These are phyloP conservation scores for Harringtonia lauricola DNA, from an alignment of 2,329 filamentous ascomycete species.

Conservation along the genomic window DNA sequence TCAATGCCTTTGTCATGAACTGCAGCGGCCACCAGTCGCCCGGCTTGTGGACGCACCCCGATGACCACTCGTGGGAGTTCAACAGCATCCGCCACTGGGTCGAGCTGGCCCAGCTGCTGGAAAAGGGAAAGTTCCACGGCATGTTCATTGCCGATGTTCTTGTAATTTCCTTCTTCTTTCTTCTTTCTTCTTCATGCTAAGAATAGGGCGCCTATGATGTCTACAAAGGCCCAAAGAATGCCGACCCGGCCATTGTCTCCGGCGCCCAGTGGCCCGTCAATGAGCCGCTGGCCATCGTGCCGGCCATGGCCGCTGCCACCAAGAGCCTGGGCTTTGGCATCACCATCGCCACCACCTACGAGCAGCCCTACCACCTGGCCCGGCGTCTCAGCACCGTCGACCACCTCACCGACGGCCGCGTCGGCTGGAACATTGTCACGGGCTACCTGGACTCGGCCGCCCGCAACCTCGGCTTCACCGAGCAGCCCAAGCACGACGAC, in stretches of 20 bases:
- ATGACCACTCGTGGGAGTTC: constrained; percentile 51
- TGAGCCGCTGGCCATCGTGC: constrained; percentile 45
- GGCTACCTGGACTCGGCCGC: constrained; percentile 12
- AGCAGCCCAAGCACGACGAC: constrained; percentile 12
- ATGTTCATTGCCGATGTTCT: constrained; percentile 36
- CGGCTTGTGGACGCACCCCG: constrained; percentile 45
- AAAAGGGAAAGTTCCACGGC: constrained; percentile 51
- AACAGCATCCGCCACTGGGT: constrained; percentile 51
- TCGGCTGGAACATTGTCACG: constrained; percentile 30
- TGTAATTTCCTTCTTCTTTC: not conserved
- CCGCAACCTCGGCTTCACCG: constrained; percentile 9
- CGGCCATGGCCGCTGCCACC: constrained; percentile 12
- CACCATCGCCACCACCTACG: constrained; percentile 11
- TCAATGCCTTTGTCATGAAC: constrained; percentile 29
- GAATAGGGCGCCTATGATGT: constrained; percentile 51
- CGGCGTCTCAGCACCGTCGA: constrained; percentile 10
- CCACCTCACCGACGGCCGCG: constrained; percentile 11
- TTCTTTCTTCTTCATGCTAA: not conserved
- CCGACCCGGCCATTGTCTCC: constrained; percentile 43
- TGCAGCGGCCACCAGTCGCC: constrained; percentile 9
- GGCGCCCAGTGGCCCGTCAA: constrained; percentile 64
- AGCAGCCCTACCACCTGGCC: constrained; percentile 11
- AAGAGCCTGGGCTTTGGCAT: constrained; percentile 12
- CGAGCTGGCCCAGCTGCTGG: constrained; percentile 46
- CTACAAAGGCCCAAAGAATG: constrained; percentile 43